Conservation (phyloP, 768 basidiomycete genomes). For the Neoboletus subvelutipes region DNA sequence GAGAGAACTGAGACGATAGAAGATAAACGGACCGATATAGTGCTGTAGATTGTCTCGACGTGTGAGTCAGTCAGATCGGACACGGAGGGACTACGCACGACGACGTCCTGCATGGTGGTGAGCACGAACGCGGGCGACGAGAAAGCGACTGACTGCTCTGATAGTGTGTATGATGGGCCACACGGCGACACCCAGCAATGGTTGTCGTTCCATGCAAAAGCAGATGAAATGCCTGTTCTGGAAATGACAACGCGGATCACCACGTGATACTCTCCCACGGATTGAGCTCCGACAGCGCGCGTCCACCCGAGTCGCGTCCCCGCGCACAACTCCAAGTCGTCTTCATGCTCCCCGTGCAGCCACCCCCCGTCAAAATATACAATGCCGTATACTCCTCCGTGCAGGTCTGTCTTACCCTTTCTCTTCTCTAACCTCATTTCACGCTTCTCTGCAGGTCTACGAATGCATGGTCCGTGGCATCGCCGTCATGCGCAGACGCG, state of each 20-base stretch:
- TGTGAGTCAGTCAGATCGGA: not conserved
- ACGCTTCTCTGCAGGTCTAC: constrained; percentile 60
- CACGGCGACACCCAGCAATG: constrained; percentile 56
- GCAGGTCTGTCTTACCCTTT: constrained; percentile 47
- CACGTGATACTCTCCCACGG: constrained; percentile 19
- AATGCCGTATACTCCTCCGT: constrained; percentile 92
- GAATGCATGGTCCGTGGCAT: constrained; percentile 99
- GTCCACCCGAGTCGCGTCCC: constrained; percentile 32
- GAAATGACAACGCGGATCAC: not conserved
- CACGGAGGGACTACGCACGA: constrained; percentile 38
- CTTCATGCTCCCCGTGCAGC: constrained; percentile 37
- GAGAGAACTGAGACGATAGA: not conserved
- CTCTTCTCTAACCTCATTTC: not conserved
- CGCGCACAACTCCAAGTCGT: constrained; percentile 19
- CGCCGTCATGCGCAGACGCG: constrained; percentile 95
- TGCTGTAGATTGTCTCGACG: constrained; percentile 41
- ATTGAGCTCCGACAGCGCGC: constrained; percentile 36
- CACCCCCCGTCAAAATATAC: constrained; percentile 76
- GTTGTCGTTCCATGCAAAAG: constrained; percentile 34
- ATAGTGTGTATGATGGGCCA: constrained; percentile 85
- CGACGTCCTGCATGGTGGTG: constrained; percentile 51
- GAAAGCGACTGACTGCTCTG: constrained; percentile 42
- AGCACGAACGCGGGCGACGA: constrained; percentile 12
- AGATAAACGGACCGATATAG: constrained; percentile 57
- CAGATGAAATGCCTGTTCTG: not conserved